These are phyloP conservation scores for Teratosphaeria gauchensis DNA, from an alignment of 2,329 filamentous ascomycete genomes.

Conservation along the genomic window DNA sequence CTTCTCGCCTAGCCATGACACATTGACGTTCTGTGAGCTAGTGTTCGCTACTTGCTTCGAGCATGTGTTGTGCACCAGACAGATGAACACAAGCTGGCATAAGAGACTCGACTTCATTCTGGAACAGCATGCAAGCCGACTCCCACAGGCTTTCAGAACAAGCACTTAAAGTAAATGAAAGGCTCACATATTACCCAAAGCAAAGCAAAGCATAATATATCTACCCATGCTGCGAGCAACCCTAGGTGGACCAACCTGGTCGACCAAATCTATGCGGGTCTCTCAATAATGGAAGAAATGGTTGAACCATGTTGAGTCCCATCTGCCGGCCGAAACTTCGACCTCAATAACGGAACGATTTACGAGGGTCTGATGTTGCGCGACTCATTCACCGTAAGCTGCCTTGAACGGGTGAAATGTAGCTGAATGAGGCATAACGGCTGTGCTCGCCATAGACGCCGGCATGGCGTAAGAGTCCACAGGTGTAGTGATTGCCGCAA, in stretches of 20 bases:
- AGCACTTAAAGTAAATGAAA: not conserved
- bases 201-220: too few relatives aligned
- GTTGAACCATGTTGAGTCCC: not conserved
- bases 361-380: too few relatives aligned
- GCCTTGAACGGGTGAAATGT: too few relatives aligned
- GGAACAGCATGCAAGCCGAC: not conserved
- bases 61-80: not conserved
- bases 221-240: too few relatives aligned
- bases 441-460: not conserved
- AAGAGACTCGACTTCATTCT: not conserved
- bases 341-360: too few relatives aligned
- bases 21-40: not conserved
- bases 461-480: not conserved
- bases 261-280: too few relatives aligned
- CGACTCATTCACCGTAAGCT: too few relatives aligned
- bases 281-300: too few relatives aligned
- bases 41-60: not conserved
- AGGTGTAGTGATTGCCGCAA: not conserved
- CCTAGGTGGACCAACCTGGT: too few relatives aligned
- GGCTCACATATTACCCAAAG: not conserved
- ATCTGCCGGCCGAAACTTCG: too few relatives aligned
- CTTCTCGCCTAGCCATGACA: conserved; percentile 5
- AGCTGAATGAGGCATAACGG: not conserved
- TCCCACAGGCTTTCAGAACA: not conserved
- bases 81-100: not conserved